Percentiles rank a stretch among this genome's conserved stretches.
Conservation (phyloP, 345 rosid species). For the Leavenworthia alabamica region DNA sequence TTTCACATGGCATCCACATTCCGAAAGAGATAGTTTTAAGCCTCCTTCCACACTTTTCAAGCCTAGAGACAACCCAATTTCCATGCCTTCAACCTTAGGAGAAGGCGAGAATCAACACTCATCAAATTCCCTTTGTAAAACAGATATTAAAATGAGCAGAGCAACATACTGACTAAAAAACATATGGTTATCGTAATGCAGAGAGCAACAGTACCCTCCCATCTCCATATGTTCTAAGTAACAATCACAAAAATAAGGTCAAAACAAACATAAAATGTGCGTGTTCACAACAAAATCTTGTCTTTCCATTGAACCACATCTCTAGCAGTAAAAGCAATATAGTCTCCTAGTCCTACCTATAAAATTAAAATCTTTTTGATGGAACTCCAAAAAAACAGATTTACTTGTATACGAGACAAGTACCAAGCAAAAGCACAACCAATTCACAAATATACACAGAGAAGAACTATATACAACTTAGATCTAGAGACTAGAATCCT, state of each 20-base stretch:
- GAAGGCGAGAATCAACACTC: conserved; percentile 43
- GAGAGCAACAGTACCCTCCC: background rate
- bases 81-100: conserved; percentile 97
- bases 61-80: conserved; percentile 78
- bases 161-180: conserved; percentile 11
- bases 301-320: background rate
- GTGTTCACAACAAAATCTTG: background rate
- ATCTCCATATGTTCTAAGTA: conserved; percentile 8
- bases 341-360: background rate
- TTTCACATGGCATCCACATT: conserved; percentile 75
- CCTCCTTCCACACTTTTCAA: conserved; percentile 71
- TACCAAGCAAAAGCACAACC: background rate
- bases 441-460: background rate
- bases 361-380: background rate
- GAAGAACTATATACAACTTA: too few relatives aligned
- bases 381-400: background rate
- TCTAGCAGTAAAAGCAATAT: background rate
- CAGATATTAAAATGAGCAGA: conserved; percentile 26
- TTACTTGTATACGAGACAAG: background rate
- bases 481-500: too few relatives aligned
- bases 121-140: conserved; percentile 43
- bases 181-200: background rate
- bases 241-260: background rate
- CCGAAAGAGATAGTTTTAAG: conserved; percentile 57
- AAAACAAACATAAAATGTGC: background rate